Conservation (phyloP, 352 stramenopile species). For the Pythium graminicola region DNA sequence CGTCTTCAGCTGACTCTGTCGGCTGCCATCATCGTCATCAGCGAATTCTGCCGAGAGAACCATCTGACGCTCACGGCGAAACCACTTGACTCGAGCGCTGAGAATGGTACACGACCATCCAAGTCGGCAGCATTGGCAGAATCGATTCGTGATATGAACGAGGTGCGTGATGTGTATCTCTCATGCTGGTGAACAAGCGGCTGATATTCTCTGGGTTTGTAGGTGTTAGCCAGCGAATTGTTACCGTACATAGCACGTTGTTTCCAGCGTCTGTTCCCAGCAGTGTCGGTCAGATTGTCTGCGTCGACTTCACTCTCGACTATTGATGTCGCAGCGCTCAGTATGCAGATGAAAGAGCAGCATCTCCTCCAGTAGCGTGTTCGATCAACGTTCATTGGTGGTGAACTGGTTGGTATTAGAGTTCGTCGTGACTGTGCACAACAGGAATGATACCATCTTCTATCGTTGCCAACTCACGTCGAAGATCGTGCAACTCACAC, state of each 20-base stretch:
- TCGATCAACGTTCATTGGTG: background rate
- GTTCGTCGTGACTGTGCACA: background rate
- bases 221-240: slow-evolving; percentile 52
- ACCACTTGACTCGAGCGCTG: background rate
- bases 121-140: slow-evolving; percentile 30
- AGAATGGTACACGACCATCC: slow-evolving; percentile 15
- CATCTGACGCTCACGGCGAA: slow-evolving; percentile 26
- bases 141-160: slow-evolving; percentile 46
- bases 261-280: slow-evolving; percentile 61
- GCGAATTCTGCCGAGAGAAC: slow-evolving; percentile 53
- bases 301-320: slow-evolving; percentile 16
- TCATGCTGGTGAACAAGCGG: background rate
- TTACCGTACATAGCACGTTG: slow-evolving; percentile 66
- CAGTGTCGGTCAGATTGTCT: background rate
- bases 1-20: slow-evolving; percentile 49
- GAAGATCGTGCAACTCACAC: background rate
- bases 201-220: no score
- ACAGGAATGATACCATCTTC: background rate
- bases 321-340: slow-evolving; percentile 27
- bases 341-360: slow-evolving; percentile 35
- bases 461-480: background rate
- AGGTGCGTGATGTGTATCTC: slow-evolving; percentile 25
- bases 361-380: background rate
- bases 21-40: slow-evolving; percentile 44
- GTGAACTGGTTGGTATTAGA: background rate